These are phyloP conservation scores for Prunus mongolica DNA, from an alignment of 306 rosid genomes.

Conservation along the genomic window DNA sequence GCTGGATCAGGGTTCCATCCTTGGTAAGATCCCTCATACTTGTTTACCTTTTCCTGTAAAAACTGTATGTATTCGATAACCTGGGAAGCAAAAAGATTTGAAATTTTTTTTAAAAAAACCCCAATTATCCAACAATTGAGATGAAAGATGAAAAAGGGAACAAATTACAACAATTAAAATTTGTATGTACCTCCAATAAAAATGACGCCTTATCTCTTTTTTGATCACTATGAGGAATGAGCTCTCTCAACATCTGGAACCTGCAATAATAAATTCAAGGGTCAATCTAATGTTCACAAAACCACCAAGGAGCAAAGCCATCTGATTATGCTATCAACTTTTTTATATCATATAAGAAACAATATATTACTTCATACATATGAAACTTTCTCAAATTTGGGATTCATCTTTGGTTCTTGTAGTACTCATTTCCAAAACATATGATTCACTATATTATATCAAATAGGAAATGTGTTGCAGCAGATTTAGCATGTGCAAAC, in stretches of 20 bases:
- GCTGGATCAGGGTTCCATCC: constrained; percentile 71
- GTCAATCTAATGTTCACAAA: constrained; percentile 9
- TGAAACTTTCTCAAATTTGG: background rate
- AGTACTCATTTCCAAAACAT: background rate
- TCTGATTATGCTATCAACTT: background rate
- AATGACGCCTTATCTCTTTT: constrained; percentile 99
- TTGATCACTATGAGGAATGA: constrained; percentile 95
- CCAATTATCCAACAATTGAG: background rate
- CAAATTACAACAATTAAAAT: background rate
- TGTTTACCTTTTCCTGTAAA: constrained; percentile 82
- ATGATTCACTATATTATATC: background rate
- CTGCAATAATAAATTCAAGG: constrained; percentile 37
- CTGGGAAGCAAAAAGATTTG: constrained; percentile 32
- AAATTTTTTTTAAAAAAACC: constrained; percentile 1
- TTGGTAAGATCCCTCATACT: constrained; percentile 71
- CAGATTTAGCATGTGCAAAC: background rate
- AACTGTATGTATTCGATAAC: constrained; percentile 91
- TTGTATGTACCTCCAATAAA: constrained; percentile 68
- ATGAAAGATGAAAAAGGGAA: background rate
- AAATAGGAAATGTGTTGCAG: background rate
- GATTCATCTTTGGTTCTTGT: background rate
- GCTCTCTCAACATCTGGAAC: constrained; percentile 88
- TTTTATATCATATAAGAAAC: background rate
- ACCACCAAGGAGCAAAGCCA: background rate
- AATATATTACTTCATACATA: background rate